A percentile compares a stretch with the other conserved stretches of the same genome.
phyloP scores from a whole-genome alignment of 768 basidiomycete species.

The Candolleomyces efflorescens region DNA sequence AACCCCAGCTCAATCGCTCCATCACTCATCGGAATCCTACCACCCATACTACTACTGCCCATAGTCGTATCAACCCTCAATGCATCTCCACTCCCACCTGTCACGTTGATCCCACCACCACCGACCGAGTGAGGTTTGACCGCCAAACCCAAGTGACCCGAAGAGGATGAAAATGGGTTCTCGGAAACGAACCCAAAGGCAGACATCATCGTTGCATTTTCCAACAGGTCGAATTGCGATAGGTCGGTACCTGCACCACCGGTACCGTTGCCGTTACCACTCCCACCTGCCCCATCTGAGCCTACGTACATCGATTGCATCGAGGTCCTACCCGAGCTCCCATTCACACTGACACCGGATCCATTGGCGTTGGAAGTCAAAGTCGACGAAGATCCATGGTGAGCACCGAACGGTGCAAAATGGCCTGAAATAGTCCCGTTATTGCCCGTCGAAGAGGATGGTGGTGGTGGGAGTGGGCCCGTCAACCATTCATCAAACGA shows the following conservation, averaged over 20 bases:
- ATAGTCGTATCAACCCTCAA: neutral
- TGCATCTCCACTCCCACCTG: neutral
- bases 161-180: neutral
- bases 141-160: too few species aligned
- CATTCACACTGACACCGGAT: too few species aligned
- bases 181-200: neutral
- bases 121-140: too few species aligned
- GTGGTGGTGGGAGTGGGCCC: too few species aligned
- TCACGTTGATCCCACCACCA: neutral
- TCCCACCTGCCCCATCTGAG: neutral
- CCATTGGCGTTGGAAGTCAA: too few species aligned
- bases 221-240: constrained; percentile 5
- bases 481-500: too few species aligned
- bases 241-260: neutral
- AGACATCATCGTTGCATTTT: constrained; percentile 7
- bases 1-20: constrained; percentile 41
- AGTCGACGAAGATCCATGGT: too few species aligned
- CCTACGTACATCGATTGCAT: too few species aligned
- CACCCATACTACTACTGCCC: neutral
- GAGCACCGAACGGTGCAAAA: too few species aligned
- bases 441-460: too few species aligned
- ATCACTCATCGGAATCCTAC: constrained; percentile 17
- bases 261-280: neutral
- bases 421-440: too few species aligned
- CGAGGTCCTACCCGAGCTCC: too few species aligned